Evolutionary conservation across 306 rosid species (phyloP).

Genomic region (Vicia faba): DNA sequence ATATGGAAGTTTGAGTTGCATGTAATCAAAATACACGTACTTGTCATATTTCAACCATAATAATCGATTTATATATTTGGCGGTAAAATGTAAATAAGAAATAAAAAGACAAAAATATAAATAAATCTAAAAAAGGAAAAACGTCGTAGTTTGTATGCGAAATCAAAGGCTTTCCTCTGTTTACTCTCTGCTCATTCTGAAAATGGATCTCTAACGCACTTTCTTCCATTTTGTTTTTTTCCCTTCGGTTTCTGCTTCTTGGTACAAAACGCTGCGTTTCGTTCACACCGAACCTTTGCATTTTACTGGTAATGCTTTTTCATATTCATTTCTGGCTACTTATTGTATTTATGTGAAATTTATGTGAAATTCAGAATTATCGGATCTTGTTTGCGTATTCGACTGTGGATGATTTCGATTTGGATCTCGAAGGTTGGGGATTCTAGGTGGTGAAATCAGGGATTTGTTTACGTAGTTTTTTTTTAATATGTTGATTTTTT

Average conservation of each 20-base stretch:
- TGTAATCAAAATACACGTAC: background rate
- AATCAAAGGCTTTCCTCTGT: constrained; percentile 51
- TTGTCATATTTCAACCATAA: too few relatives aligned
- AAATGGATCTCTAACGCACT: constrained; percentile 52
- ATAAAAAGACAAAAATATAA: background rate
- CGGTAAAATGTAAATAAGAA: constrained; percentile 9
- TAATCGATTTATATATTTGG: constrained; percentile 8
- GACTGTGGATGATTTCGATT: constrained; percentile 27
- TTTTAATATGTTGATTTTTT: background rate
- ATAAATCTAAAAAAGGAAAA: constrained; percentile 41
- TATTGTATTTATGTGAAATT: constrained; percentile 42
- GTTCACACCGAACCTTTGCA: constrained; percentile 37
- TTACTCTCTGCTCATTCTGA: constrained; percentile 42
- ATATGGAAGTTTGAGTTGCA: constrained; percentile 14
- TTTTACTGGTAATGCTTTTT: constrained; percentile 23
- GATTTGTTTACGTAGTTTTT: background rate
- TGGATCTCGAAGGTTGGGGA: constrained; percentile 53
- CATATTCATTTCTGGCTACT: constrained; percentile 22
- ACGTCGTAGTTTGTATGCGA: constrained; percentile 44
- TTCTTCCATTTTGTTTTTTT: constrained; percentile 20
- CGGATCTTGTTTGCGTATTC: constrained; percentile 44
- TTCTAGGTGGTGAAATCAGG: constrained; percentile 23
- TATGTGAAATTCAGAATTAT: constrained; percentile 35
- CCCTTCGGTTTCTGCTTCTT: background rate
- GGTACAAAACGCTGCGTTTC: constrained; percentile 35